A percentile compares a stretch with the other conserved stretches of the same genome.
phyloP scores from a whole-genome alignment of 495 filamentous ascomycete genomes.

The Durotheca rogersii region DNA sequence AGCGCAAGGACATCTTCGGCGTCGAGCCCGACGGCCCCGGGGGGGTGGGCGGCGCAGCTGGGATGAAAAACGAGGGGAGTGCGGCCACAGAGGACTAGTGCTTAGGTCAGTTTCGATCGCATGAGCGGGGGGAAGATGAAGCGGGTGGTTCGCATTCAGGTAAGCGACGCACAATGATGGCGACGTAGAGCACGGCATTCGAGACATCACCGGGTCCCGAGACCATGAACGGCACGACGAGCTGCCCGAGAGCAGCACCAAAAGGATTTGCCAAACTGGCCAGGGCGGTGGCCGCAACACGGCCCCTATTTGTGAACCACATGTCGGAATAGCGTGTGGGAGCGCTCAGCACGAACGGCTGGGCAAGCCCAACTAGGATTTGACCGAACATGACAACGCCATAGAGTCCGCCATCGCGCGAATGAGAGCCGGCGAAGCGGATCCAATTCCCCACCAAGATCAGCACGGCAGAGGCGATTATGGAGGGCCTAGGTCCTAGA shows the following conservation, averaged over 20 bases:
- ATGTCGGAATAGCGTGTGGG: constrained; percentile 90
- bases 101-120: constrained; percentile 9
- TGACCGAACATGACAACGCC: constrained; percentile 91
- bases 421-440: constrained; percentile 76
- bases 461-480: constrained; percentile 70
- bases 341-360: constrained; percentile 88
- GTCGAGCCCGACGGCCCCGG: constrained; percentile 47
- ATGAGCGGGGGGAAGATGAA: not conserved
- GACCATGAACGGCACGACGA: constrained; percentile 79
- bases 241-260: constrained; percentile 82
- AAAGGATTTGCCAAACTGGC: constrained; percentile 84
- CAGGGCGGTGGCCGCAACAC: constrained; percentile 85
- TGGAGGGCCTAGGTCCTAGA: constrained; percentile 73
- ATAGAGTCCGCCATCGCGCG: constrained; percentile 56
- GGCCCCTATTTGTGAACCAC: constrained; percentile 85
- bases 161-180: constrained; percentile 72
- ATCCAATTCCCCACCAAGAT: constrained; percentile 88
- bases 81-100: constrained; percentile 65
- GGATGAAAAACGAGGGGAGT: constrained; percentile 84
- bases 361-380: constrained; percentile 82
- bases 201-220: constrained; percentile 62
- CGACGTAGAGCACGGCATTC: constrained; percentile 80
- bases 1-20: constrained; percentile 52
- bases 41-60: constrained; percentile 74
- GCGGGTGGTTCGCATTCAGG: too few species aligned